Base-by-base conservation (phyloP, 2,329 filamentous ascomycete species). In the Exophiala phaeomuriformis region DNA sequence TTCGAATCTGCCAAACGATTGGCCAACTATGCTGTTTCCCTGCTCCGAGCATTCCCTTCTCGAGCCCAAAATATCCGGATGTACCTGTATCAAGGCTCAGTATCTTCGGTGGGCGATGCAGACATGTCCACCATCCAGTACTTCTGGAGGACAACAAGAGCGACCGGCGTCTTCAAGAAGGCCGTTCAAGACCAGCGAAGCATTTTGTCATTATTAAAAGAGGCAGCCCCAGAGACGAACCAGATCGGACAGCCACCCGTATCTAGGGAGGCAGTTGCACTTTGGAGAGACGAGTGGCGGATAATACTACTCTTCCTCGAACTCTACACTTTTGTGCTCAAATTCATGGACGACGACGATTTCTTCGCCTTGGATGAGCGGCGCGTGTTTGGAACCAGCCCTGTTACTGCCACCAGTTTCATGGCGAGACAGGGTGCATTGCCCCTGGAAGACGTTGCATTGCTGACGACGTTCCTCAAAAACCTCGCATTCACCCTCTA, bases 291-390 rank as follows among this genome's bases (percentile, higher is more conserved):
- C 61, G 89, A 97, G 66, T 98, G 93, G 93, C 84, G 86, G 12
- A 84, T 93, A 1, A 81, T 95, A 40, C 75, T 97, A 0, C 78
- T 98, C 0, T 97, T 98, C 65, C 77, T 98, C 4, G 93, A 98
- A 64, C 78, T 98, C 0, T 98, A 96, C 67, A 89, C 86, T 1
- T 97, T 97, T 66, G 82, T 96, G 2, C 75, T 97, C 8, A 86
- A 93, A 62, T 82, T 97, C 33, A 95, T 91, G 67, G 93, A 98
- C 62, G 93, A 98, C 59, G 91, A 97, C 61, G 93, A 98, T 63
- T 98, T 98, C 66, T 86, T 95, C 57, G 77, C 51, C 71, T 35
- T 60, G 12, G 57, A 60, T 29, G 54, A 57, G 30, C 41, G 53
- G 29, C 43, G 43, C 29, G 12, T 36, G 2, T 56, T 60, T 33